Conservation (phyloP, 257 asterid genomes). For the Nicotiana noctiflora region DNA sequence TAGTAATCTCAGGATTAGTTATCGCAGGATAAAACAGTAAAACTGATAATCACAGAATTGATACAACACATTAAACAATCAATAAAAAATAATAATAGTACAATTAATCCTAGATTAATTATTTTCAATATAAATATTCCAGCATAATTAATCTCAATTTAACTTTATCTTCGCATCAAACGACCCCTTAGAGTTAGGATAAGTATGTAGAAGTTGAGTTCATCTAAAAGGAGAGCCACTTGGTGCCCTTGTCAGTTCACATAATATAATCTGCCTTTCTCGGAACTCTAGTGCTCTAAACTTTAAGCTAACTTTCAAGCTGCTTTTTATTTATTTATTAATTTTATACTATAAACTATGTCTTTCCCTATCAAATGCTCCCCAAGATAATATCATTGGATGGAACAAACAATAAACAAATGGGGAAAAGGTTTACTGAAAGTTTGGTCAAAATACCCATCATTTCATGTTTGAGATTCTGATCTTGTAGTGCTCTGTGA, state of each 20-base stretch:
- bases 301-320: conserved; percentile 20
- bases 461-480: conserved; percentile 49
- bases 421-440: neutral
- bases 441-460: conserved; percentile 38
- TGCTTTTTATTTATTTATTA: conserved; percentile 13
- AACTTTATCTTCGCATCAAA: neutral
- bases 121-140: no score
- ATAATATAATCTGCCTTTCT: conserved; percentile 14
- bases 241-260: conserved; percentile 18
- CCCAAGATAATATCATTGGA: conserved; percentile 23
- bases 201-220: conserved; percentile 14
- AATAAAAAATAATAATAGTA: no score
- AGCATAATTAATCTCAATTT: no score
- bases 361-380: conserved; percentile 11
- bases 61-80: no score
- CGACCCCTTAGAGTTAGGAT: neutral
- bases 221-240: conserved; percentile 18
- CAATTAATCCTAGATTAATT: no score
- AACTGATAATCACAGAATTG: no score
- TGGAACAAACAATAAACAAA: conserved; percentile 19
- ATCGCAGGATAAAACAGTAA: no score
- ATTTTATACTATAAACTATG: conserved; percentile 14
- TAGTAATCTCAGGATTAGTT: no score
- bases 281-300: conserved; percentile 11
- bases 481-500: conserved; percentile 64